Evolutionary conservation across 2,329 filamentous ascomycete genomes (phyloP), one percentile per base, ranked within the genome.

Genomic region (Fusarium pseudoanthophilum): DNA sequence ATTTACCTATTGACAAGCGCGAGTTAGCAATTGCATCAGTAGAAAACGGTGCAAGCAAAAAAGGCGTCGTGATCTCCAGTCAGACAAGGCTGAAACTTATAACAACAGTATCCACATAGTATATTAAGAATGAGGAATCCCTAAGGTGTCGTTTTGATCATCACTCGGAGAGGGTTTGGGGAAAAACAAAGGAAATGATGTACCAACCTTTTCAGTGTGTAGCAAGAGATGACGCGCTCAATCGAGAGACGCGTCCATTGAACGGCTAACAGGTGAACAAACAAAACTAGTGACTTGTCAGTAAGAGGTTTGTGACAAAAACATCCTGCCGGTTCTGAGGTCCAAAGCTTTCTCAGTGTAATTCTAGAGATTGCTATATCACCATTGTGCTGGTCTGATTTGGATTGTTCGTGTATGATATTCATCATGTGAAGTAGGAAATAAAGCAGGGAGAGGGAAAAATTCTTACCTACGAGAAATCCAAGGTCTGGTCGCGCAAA

Each of bases 61-160:
- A 62, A 53, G 73, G 74, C 60, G 59, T 69, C 71, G 53, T 79
- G 65, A 80, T 78, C 78, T 84, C 83, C 80, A 83, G 84, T 90
- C 89, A 90, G 89, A 90, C 88, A 90, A 90, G 89, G 89, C 89
- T 90, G 88, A 91, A 90, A 90, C 89, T 88, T 88, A 80, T 79
- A 81, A 83, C 85, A 87, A 87, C 85, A 83, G 83, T 85, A 83
- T 91, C 89, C 85, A 91, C 89, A 91, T 90, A 69, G 79, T 89
- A 77, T 90, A 84, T 91, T 91, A 87, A 87, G 89, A 83, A 89
- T 87, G 89, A 91, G 89, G 88, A 91, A 91, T 91, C 88, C 88
- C 87, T 89, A 78, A 87, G 86, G 86, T 88, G 86, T 89, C 83
- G 84, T 83, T 85, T 85, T 85, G 84, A 85, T 90, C 89, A 91